Conservation (phyloP, 1,284 basidiomycete genomes). For the Thelephora terrestris region DNA sequence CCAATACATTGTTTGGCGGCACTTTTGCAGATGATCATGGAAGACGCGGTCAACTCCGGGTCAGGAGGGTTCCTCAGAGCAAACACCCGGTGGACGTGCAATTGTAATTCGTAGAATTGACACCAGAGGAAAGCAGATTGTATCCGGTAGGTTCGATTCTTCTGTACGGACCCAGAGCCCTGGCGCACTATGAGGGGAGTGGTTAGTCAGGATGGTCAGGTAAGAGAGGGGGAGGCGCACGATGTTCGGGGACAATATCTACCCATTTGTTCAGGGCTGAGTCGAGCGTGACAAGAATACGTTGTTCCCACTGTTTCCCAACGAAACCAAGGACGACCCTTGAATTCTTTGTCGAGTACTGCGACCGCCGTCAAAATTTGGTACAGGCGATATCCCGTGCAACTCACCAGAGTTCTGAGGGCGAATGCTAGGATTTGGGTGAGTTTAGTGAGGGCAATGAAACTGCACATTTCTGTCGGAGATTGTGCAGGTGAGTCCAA, state of each 20-base stretch:
- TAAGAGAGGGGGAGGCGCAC: conserved; percentile 11
- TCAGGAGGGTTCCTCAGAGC: background rate
- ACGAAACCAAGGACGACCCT: conserved; percentile 25
- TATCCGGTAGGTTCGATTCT: background rate
- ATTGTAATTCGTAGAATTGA: background rate
- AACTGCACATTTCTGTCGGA: conserved; percentile 26
- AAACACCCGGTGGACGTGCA: background rate
- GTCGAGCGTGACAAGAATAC: conserved; percentile 37
- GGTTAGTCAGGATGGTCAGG: background rate
- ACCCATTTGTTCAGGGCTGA: conserved; percentile 40
- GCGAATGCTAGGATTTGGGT: conserved; percentile 35
- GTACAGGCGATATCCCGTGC: background rate
- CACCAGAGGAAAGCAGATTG: background rate
- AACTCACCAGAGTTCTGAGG: conserved; percentile 32
- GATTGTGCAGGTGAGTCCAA: conserved; percentile 26
- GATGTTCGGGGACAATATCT: conserved; percentile 34
- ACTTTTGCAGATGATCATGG: background rate
- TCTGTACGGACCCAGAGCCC: background rate
- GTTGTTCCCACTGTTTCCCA: conserved; percentile 30
- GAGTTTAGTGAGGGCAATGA: conserved; percentile 33
- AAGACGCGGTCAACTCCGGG: background rate
- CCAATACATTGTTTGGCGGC: background rate
- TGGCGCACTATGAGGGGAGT: background rate
- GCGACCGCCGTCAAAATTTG: background rate
- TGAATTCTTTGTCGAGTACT: conserved; percentile 40